A percentile compares a stretch with the other conserved stretches of the same genome.
Conservation (phyloP, 73 alveolate species). For the Durusdinium trenchii region DNA sequence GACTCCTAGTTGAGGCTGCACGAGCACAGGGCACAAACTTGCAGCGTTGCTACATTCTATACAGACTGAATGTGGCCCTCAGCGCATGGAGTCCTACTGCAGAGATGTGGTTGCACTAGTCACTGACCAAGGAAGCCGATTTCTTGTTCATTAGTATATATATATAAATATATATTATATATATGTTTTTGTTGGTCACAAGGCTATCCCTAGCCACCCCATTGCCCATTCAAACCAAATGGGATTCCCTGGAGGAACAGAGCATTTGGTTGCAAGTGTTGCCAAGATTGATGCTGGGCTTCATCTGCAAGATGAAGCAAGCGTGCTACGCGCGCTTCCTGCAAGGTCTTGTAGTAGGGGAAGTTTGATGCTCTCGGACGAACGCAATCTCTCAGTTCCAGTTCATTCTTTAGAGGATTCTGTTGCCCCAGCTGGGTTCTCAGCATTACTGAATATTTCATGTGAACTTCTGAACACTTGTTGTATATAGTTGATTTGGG, state of each 20-base stretch:
- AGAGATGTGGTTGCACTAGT: background rate
- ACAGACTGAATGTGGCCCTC: background rate
- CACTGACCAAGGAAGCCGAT: conserved; percentile 1
- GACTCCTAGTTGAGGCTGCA: no score
- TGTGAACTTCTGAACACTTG: no score
- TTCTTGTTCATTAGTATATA: background rate
- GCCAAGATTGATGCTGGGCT: background rate
- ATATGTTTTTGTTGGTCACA: background rate
- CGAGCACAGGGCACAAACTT: conserved; percentile 15
- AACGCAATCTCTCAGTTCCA: background rate
- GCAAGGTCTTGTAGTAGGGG: no score
- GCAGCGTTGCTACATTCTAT: background rate
- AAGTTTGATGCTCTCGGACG: background rate
- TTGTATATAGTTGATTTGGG: no score
- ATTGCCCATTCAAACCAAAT: background rate
- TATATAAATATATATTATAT: no score
- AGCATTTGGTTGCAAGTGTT: background rate
- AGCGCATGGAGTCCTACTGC: background rate
- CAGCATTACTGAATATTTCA: no score
- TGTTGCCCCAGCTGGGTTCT: no score
- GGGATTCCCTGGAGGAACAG: background rate
- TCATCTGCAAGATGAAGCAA: background rate
- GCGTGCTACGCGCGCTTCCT: background rate
- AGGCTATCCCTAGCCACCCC: background rate
- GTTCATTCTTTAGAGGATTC: background rate